Evolutionary conservation across 2,329 filamentous ascomycete species (phyloP), one percentile per base, ranked within the genome.

Genomic region (Biscogniauxia mediterranea): DNA sequence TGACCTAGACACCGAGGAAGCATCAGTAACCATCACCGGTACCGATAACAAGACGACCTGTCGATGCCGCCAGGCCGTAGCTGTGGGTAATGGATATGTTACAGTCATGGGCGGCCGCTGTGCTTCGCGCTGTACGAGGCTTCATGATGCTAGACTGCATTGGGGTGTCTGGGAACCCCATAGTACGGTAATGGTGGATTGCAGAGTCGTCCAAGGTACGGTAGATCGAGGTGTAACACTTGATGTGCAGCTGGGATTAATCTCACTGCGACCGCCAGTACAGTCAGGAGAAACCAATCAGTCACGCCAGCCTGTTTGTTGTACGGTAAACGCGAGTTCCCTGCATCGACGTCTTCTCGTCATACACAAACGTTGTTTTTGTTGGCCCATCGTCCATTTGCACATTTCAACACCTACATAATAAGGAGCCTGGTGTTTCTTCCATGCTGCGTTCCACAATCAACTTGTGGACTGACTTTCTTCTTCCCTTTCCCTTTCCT

Each of bases 361-460:
- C 65, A 69, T 65, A 75, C 73, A 62, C 65, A 69, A 68, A 68
- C 66, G 61, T 64, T 59, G 61, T 57, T 60, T 64, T 67, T 56
- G 64, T 70, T 66, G 64, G 67, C 60, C 58, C 59, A 55, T 52
- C 55, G 57, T 58, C 59, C 58, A 63, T 64, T 66, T 60, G 63
- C 32, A 51, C 28, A 32, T 58, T 65, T 64, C 61, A 32, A 68
- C 60, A 68, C 65, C 66, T 64, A 62, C 64, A 67, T 58, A 52
- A 50, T 59, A 58, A 59, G 60, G 57, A 65, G 55, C 21, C 62
- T 57, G 51, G 64, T 56, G 56, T 61, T 58, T 62, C 52, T 64
- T 50, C 58, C 60, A 61, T 52, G 28, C 61, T 54, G 58, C 23
- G 64, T 60, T 54, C 51, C 57, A 62, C 64, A 60, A 59, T 52